A percentile compares a stretch with the other conserved stretches of the same genome.
Evolutionary conservation across 257 asterid genomes (phyloP).

Genomic region (Ilex asprella): DNA sequence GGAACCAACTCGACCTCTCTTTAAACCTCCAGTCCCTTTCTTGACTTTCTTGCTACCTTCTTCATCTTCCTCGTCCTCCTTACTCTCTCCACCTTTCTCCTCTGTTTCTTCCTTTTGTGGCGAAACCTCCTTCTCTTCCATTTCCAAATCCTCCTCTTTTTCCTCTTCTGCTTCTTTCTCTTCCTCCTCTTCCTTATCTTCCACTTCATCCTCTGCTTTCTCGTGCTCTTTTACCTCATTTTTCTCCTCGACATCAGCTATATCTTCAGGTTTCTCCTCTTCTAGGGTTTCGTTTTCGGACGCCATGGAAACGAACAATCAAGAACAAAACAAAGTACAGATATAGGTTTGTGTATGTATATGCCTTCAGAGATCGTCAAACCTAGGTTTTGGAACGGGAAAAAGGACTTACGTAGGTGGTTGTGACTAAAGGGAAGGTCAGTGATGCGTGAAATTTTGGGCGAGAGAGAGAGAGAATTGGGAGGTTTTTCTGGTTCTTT

Average conservation of each 20-base stretch:
- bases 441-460: too few relatives aligned
- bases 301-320: slow-evolving; percentile 31
- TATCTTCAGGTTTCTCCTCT: slow-evolving; percentile 16
- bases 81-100: not conserved
- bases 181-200: not conserved
- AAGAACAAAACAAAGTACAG: not conserved
- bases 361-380: too few relatives aligned
- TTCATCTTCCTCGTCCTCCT: slow-evolving; percentile 1
- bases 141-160: not conserved
- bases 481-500: not conserved
- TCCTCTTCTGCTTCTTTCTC: slow-evolving; percentile 4
- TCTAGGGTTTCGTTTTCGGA: slow-evolving; percentile 38
- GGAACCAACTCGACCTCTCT: slow-evolving; percentile 22
- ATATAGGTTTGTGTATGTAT: not conserved
- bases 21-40: slow-evolving; percentile 1
- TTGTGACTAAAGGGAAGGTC: too few relatives aligned
- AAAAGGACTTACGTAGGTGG: too few relatives aligned
- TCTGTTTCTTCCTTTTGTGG: slow-evolving; percentile 3
- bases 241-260: not conserved
- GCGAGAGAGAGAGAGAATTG: not conserved
- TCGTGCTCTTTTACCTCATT: not conserved
- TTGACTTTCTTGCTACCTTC: not conserved
- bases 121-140: not conserved
- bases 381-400: not conserved
- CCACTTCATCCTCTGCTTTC: not conserved